Evolutionary conservation across 2,329 filamentous ascomycete genomes (phyloP).

Genomic region (Sporothrix schenckii): DNA sequence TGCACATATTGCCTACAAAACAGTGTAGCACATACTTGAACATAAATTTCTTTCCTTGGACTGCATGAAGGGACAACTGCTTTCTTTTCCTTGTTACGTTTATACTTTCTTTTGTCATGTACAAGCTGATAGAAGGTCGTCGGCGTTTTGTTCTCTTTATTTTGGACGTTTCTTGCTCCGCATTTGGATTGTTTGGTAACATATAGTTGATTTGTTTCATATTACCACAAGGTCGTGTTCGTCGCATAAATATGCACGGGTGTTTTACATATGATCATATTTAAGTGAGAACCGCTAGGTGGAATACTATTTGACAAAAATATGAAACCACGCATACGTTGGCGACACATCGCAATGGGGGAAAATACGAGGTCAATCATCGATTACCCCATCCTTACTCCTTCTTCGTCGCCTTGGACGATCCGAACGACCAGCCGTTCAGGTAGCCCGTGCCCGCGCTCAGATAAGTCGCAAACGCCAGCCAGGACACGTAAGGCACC

Average conservation of each 20-base stretch:
- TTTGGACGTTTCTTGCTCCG: background rate
- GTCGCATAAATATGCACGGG: conserved; percentile 29
- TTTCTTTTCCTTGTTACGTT: background rate
- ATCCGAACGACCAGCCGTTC: conserved; percentile 66
- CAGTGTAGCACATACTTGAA: background rate
- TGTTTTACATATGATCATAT: background rate
- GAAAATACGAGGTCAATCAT: background rate
- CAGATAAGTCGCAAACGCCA: conserved; percentile 85
- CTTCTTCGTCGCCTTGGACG: conserved; percentile 37
- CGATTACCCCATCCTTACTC: background rate
- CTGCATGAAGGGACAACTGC: background rate
- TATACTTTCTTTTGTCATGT: conserved; percentile 8
- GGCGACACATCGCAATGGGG: background rate
- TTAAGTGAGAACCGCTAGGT: background rate
- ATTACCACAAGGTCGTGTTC: conserved; percentile 35
- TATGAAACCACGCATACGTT: background rate
- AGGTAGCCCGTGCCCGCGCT: conserved; percentile 68
- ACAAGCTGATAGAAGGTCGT: conserved; percentile 12
- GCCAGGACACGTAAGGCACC: conserved; percentile 82
- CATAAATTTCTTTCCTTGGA: background rate
- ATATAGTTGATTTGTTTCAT: background rate
- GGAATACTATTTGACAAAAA: too few relatives aligned
- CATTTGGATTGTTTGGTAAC: background rate
- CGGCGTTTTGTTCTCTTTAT: conserved; percentile 7
- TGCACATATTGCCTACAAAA: background rate